Conservation (phyloP, 2,329 filamentous ascomycete genomes). For the Hawksworthiomyces lignivorus region DNA sequence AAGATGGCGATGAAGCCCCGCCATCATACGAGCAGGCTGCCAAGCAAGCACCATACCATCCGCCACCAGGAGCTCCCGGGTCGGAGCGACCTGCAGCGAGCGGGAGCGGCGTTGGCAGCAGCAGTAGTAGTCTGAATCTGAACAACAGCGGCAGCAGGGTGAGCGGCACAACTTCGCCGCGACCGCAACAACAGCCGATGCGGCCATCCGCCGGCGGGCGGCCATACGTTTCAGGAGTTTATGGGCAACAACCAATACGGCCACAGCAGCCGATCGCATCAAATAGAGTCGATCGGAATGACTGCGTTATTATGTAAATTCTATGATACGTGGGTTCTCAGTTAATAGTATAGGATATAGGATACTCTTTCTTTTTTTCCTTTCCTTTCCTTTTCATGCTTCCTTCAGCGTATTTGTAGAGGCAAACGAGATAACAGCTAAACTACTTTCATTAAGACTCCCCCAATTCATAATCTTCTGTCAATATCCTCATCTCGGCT, state of each 20-base stretch:
- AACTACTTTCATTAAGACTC: too few relatives aligned
- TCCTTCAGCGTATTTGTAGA: too few relatives aligned
- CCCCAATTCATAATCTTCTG: too few relatives aligned
- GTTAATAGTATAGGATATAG: too few relatives aligned
- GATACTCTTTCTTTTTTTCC: too few relatives aligned
- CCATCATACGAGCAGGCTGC: slow-evolving; percentile 52
- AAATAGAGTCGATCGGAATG: not conserved
- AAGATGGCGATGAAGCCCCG: slow-evolving; percentile 39
- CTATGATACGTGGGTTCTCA: too few relatives aligned
- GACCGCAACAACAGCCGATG: not conserved
- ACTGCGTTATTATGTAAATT: slow-evolving; percentile 8
- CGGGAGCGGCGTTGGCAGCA: not conserved
- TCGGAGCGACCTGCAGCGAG: slow-evolving; percentile 3
- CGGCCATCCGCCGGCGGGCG: not conserved
- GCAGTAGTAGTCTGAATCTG: too few relatives aligned
- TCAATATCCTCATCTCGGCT: too few relatives aligned
- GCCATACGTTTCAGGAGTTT: not conserved
- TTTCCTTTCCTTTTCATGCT: too few relatives aligned
- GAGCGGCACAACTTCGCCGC: not conserved
- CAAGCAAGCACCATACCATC: slow-evolving; percentile 42
- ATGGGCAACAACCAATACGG: not conserved
- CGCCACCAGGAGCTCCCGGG: slow-evolving; percentile 34
- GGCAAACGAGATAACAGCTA: too few relatives aligned
- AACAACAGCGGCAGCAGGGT: not conserved
- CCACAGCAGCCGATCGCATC: not conserved